Conservation (phyloP, 2,329 filamentous ascomycete genomes). For the Corynespora cassiicola region DNA sequence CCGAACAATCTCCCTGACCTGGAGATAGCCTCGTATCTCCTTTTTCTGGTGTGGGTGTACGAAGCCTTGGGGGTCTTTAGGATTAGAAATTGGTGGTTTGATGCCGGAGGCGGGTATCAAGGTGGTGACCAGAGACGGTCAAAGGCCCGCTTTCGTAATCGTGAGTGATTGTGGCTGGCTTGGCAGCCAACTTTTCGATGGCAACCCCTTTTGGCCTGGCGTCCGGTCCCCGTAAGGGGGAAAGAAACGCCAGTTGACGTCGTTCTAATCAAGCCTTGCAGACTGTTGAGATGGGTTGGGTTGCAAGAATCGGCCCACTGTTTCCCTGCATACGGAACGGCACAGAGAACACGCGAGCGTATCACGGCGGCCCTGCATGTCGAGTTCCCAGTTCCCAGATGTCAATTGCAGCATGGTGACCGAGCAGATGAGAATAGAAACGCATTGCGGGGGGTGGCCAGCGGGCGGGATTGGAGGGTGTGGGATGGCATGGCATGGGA, state of each 20-base stretch:
- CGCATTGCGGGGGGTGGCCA: neutral
- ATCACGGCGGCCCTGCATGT: slow-evolving; percentile 6
- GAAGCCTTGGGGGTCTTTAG: no score
- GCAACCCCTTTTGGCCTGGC: neutral
- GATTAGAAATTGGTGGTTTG: no score
- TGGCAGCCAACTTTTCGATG: neutral
- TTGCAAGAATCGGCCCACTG: slow-evolving; percentile 5
- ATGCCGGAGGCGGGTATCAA: no score
- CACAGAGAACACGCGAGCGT: neutral
- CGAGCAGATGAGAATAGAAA: slow-evolving; percentile 5
- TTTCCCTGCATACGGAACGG: slow-evolving; percentile 10
- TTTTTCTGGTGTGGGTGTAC: no score
- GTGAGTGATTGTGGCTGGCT: no score
- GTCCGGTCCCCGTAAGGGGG: neutral
- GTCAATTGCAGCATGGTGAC: neutral
- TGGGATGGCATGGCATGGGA: no score
- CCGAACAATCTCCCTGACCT: no score
- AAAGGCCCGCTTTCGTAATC: no score
- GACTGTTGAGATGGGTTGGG: slow-evolving; percentile 7
- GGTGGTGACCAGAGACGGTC: no score
- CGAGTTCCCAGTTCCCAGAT: neutral
- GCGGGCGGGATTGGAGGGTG: neutral
- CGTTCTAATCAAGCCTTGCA: slow-evolving; percentile 4
- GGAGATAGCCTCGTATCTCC: no score
- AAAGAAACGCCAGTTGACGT: slow-evolving; percentile 3